Conservation (phyloP, 805 yeast species). For the Candida verbasci region DNA sequence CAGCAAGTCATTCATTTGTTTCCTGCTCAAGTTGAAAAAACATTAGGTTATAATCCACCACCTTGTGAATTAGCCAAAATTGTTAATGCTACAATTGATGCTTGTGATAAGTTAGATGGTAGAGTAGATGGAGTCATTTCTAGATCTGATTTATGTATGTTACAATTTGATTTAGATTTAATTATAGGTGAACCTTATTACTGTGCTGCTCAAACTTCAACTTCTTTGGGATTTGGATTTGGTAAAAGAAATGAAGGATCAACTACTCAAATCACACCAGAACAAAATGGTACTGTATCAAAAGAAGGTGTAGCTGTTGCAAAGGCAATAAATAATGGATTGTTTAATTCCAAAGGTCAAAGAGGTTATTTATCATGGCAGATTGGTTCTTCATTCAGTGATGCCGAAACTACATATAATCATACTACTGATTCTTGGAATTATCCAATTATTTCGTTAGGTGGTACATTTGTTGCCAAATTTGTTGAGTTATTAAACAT, state of each 20-base stretch:
- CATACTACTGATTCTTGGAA: not conserved
- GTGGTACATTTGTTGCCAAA: not conserved
- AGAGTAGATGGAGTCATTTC: not conserved
- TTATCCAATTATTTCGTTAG: not conserved
- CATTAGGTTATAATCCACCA: constrained; percentile 1
- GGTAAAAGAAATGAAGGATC: not conserved
- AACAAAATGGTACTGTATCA: constrained; percentile 1
- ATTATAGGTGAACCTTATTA: not conserved
- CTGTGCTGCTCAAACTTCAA: not conserved
- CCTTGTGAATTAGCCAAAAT: constrained; percentile 1
- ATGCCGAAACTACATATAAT: not conserved
- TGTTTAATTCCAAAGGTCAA: not conserved
- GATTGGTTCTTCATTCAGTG: not conserved
- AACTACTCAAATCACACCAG: not conserved
- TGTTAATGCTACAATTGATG: not conserved
- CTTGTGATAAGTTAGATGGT: not conserved
- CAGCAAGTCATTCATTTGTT: not conserved
- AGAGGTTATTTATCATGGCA: constrained; percentile 1
- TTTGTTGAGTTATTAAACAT: not conserved
- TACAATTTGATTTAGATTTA: not conserved
- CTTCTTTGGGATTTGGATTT: not conserved
- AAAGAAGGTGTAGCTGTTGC: constrained; percentile 1
- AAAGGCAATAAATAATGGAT: not conserved
- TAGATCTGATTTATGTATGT: not conserved
- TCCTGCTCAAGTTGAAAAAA: not conserved